Percentiles rank a stretch among this genome's conserved stretches.
These are phyloP conservation scores for Melanogaster broomeanus DNA, from an alignment of 768 basidiomycete species.

Conservation along the genomic window DNA sequence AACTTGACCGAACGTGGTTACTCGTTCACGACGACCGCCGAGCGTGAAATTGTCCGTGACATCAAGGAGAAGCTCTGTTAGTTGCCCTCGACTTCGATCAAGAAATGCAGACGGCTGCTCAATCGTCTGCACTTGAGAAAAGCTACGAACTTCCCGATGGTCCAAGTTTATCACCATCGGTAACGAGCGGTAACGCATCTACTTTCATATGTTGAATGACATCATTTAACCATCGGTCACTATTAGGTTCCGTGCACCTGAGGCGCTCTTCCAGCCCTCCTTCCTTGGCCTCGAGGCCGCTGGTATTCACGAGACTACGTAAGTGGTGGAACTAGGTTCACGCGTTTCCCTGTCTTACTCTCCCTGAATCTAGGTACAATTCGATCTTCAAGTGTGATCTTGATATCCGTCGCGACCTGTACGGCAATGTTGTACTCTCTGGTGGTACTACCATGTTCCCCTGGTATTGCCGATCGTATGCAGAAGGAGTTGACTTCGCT, in stretches of 20 bases:
- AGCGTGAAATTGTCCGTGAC: constrained; percentile 93
- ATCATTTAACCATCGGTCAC: not conserved
- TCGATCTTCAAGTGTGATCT: constrained; percentile 71
- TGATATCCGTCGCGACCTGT: constrained; percentile 47
- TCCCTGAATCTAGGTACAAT: constrained; percentile 43
- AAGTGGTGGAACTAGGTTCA: constrained; percentile 6
- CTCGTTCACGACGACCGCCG: constrained; percentile 90
- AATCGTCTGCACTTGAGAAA: constrained; percentile 89
- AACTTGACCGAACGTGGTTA: constrained; percentile 90
- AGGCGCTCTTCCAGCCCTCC: constrained; percentile 60
- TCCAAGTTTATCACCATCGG: constrained; percentile 90
- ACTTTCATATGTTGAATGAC: not conserved
- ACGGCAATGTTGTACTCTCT: constrained; percentile 47
- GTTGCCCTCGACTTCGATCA: constrained; percentile 94
- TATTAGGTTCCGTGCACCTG: constrained; percentile 54
- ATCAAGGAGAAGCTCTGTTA: constrained; percentile 96
- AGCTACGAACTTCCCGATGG: constrained; percentile 91
- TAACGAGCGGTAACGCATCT: constrained; percentile 53
- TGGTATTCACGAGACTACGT: constrained; percentile 79
- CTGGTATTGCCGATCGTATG: constrained; percentile 95
- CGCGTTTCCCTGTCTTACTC: not conserved
- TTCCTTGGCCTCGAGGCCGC: constrained; percentile 73
- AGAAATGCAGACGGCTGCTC: constrained; percentile 88
- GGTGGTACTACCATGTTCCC: constrained; percentile 97
- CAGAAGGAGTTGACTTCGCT: constrained; percentile 89